phyloP scores from a whole-genome alignment of 1,139 yeast species.

The Sugiyamaella paludigena region DNA sequence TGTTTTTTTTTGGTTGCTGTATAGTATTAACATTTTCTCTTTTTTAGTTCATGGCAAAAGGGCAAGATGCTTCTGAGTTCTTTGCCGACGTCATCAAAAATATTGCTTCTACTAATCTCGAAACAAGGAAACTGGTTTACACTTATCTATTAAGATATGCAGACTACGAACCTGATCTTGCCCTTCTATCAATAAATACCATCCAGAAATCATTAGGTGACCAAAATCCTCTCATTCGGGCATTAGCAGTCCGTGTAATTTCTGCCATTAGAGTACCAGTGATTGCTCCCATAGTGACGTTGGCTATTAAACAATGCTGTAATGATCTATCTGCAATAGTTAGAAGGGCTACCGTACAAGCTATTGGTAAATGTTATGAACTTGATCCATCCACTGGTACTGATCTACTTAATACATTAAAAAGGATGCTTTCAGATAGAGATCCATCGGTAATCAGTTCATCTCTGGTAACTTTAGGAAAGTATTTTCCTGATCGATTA shows the following conservation, averaged over 20 bases:
- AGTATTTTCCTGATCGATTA: constrained; percentile 56
- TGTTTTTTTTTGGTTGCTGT: background rate
- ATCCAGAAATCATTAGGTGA: constrained; percentile 81
- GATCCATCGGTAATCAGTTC: constrained; percentile 67
- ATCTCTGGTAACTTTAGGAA: constrained; percentile 58
- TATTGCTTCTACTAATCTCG: constrained; percentile 67
- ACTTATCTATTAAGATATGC: constrained; percentile 75
- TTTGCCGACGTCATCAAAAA: constrained; percentile 91
- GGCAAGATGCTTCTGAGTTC: constrained; percentile 58
- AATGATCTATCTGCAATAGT: constrained; percentile 77
- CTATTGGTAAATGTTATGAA: constrained; percentile 64
- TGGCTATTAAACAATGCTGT: constrained; percentile 67
- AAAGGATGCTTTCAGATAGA: constrained; percentile 58
- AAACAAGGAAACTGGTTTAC: constrained; percentile 74
- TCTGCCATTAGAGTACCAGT: constrained; percentile 79
- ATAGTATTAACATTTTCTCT: constrained; percentile 5
- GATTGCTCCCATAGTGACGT: constrained; percentile 71
- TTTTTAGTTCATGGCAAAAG: constrained; percentile 52
- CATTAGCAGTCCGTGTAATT: constrained; percentile 74
- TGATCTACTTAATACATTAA: constrained; percentile 51
- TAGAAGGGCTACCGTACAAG: constrained; percentile 74
- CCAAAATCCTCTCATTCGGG: constrained; percentile 62
- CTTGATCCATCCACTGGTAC: constrained; percentile 43
- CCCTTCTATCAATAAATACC: constrained; percentile 84
- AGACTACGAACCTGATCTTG: constrained; percentile 81